These are phyloP conservation scores for Lactifluus rugatus DNA, from an alignment of 768 basidiomycete genomes.

Conservation along the genomic window DNA sequence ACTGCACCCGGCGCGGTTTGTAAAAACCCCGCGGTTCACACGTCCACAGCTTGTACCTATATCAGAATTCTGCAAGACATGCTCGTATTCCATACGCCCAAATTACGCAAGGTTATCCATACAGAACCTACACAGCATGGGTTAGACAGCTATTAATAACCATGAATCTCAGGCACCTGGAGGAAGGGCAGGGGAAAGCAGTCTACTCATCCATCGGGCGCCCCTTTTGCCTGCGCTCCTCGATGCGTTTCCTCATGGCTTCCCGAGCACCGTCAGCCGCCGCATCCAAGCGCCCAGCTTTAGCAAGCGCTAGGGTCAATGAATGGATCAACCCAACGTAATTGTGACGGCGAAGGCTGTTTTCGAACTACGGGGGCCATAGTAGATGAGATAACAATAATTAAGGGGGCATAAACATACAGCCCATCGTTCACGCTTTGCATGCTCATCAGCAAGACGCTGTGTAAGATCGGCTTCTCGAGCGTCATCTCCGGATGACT, in stretches of 20 bases:
- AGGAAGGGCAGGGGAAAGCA: neutral
- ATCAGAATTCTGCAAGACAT: constrained; percentile 5
- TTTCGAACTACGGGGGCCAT: constrained; percentile 56
- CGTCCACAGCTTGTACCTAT: neutral
- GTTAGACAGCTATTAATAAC: constrained; percentile 2
- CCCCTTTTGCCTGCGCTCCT: constrained; percentile 32
- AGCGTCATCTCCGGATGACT: constrained; percentile 27
- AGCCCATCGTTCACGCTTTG: constrained; percentile 73
- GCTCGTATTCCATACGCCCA: constrained; percentile 2
- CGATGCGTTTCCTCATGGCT: constrained; percentile 35
- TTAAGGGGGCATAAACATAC: constrained; percentile 37
- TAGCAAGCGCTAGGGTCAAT: constrained; percentile 63
- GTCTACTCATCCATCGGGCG: constrained; percentile 35
- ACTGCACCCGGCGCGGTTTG: neutral
- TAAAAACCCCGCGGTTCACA: neutral
- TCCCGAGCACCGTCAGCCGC: constrained; percentile 39
- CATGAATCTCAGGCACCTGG: neutral
- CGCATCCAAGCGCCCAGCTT: constrained; percentile 49
- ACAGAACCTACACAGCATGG: neutral
- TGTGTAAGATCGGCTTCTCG: constrained; percentile 43
- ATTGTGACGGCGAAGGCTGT: constrained; percentile 78
- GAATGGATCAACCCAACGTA: constrained; percentile 75
- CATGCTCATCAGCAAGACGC: constrained; percentile 54
- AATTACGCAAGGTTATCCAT: constrained; percentile 9
- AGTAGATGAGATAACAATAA: neutral